Evolutionary conservation across 805 yeast genomes (phyloP), one percentile per base, ranked within the genome.

Genomic region (Helenozyma baotianmanensis): DNA sequence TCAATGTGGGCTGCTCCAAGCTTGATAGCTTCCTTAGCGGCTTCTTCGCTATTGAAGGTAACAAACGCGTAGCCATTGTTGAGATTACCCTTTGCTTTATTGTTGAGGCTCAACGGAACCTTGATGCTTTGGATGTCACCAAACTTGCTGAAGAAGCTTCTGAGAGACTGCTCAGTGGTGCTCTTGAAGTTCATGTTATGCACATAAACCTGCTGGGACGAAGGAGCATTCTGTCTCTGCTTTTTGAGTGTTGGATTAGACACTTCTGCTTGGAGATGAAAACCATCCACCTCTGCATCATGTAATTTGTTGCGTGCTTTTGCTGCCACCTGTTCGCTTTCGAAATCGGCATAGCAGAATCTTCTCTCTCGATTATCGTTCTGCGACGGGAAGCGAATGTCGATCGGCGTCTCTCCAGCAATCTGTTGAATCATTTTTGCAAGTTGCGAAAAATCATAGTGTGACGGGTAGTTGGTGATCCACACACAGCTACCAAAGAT

Each of bases 391-490:
- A 83, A 62, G 31, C 95, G 59, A 1, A 80, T 58, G 31, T 74
- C 70, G 39, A 3, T 78, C 50, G 2, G 56, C 40, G 0, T 79
- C 78, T 25, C 47, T 1, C 35, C 39, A 2, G 35, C 27, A 4
- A 14, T 49, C 2, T 53, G 27, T 0, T 50, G 35, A 47, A 84
- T 78, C 9, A 72, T 14, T 0, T 47, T 40, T 11, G 47, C 44
- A 0, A 86, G 31, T 4, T 66, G 58, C 0, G 52, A 54, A 15
- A 61, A 60, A 0, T 67, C 62, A 37, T 53, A 71, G 1, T 58
- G 47, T 2, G 85, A 80, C 0, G 94, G 88, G 46, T 73, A 84
- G 47, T 85, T 85, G 0, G 89, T 74, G 2, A 80, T 77, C 81
- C 86, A 86, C 1, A 85, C 37, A 0, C 87, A 80, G 23, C 74